Evolutionary conservation across 2,329 filamentous ascomycete genomes (phyloP), one percentile per base, ranked within the genome.

Genomic region (Penicillium olsonii): DNA sequence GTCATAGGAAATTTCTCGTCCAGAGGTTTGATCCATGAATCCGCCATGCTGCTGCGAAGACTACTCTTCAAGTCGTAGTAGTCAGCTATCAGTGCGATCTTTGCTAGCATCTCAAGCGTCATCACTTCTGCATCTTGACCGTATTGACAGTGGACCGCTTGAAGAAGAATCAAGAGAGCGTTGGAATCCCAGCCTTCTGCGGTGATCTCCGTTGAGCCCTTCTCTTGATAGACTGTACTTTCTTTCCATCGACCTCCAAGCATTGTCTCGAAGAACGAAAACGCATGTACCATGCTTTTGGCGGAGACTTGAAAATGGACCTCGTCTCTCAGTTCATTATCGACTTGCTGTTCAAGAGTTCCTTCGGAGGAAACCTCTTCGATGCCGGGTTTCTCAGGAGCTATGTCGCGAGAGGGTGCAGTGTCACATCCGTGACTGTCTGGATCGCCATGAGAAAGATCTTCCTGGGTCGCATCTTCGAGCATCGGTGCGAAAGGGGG

Each of bases 1-100:
- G 12, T 27, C 11, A 14, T 10, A 9, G 39, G 34, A 9, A 45
- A 18, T 2, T 33, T 43, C 26, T 55, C 40, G 2, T 54, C 46
- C 26, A 24, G 49, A 18, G 27, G 14, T 15, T 44, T 44, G 27
- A 47, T 20, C 37, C 24, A 31, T 22, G 35, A 31, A 37, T 22
- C 10, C 20, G 18, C 20, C 29, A 35, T 22, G 20, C 45, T 45
- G 34, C 27, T n/a, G 34, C 33, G 15, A 37, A 26, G 22, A 50
- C 41, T 12, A 20, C 27, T 10, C 18, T 34, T 42, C 22, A 33
- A 48, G 40, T 20, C 14, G 35, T 47, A 42, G 38, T 26, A 18
- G 31, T 34, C 10, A 5, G 31, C 31, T 34, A 34, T 34, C 4
- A 15, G 14, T 5, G 31, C 6, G n/a, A 34, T 14, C 14, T 17